These are phyloP conservation scores for Opeltia flavorubescens DNA, from an alignment of 495 filamentous ascomycete species.

Conservation along the genomic window DNA sequence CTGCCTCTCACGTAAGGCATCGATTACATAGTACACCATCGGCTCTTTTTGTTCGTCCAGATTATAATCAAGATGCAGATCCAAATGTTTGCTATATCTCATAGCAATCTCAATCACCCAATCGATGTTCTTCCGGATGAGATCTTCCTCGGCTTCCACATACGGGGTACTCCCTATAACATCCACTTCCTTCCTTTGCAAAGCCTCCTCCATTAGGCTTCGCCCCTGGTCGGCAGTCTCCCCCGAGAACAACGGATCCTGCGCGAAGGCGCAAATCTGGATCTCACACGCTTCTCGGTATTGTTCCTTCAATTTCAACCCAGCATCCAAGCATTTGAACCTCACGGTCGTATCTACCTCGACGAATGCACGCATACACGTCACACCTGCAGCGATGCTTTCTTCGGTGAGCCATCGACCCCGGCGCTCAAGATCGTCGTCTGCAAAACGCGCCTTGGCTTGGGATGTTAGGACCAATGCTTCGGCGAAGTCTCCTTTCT, in stretches of 20 bases:
- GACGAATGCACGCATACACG: slow-evolving; percentile 58
- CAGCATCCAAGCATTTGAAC: slow-evolving; percentile 43
- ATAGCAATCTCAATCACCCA: slow-evolving; percentile 44
- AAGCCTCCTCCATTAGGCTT: slow-evolving; percentile 34
- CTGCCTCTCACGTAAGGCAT: slow-evolving; percentile 24
- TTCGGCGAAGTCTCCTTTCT: slow-evolving; percentile 48
- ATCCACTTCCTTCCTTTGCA: slow-evolving; percentile 32
- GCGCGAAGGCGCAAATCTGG: slow-evolving; percentile 63
- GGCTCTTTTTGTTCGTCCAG: slow-evolving; percentile 33
- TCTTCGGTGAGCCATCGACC: slow-evolving; percentile 54
- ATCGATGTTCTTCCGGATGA: slow-evolving; percentile 42
- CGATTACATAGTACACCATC: background rate
- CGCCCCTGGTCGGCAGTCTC: slow-evolving; percentile 31
- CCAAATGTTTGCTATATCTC: slow-evolving; percentile 39
- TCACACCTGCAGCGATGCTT: slow-evolving; percentile 52
- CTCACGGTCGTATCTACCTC: slow-evolving; percentile 54
- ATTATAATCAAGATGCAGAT: slow-evolving; percentile 65
- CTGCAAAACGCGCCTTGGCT: slow-evolving; percentile 49
- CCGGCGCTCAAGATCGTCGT: slow-evolving; percentile 43
- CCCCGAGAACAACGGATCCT: slow-evolving; percentile 52
- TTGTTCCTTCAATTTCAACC: slow-evolving; percentile 39
- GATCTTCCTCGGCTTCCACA: slow-evolving; percentile 40
- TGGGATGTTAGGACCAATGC: slow-evolving; percentile 45
- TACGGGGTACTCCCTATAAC: slow-evolving; percentile 59
- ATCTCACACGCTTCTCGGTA: slow-evolving; percentile 42